Conservation (phyloP, 2,329 filamentous ascomycete species). For the Sclerotinia minor region DNA sequence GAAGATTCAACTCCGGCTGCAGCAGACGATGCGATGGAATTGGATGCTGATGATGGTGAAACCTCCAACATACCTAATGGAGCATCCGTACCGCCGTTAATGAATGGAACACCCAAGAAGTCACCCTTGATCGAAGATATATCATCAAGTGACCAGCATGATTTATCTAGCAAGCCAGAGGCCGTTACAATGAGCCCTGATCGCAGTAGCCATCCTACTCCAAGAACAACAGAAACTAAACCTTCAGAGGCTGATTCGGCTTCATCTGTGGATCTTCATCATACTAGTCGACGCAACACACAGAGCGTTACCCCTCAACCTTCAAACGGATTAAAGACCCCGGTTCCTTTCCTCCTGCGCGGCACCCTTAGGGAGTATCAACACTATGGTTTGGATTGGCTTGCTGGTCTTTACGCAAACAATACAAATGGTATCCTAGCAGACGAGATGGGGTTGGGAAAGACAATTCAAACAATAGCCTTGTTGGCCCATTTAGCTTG, state of each 20-base stretch:
- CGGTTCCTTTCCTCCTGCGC: conserved; percentile 78
- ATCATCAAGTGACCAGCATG: conserved; percentile 8
- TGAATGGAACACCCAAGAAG: conserved; percentile 7
- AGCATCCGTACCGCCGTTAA: conserved; percentile 22
- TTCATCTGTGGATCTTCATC: conserved; percentile 42
- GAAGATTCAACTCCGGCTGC: conserved; percentile 1
- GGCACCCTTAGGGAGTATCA: conserved; percentile 94
- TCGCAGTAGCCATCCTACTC: conserved; percentile 43
- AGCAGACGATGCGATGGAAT: conserved; percentile 11
- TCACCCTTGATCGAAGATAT: conserved; percentile 18
- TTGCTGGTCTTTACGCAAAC: conserved; percentile 87
- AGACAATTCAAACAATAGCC: conserved; percentile 97
- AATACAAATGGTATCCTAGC: conserved; percentile 94
- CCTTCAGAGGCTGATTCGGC: conserved; percentile 41
- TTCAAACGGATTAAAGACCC: conserved; percentile 55
- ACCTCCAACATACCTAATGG: conserved; percentile 39
- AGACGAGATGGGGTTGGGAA: conserved; percentile 97
- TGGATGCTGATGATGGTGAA: conserved; percentile 35
- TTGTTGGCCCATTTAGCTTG: conserved; percentile 90
- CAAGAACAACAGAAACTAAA: conserved; percentile 42
- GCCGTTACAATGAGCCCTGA: conserved; percentile 38
- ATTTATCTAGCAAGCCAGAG: conserved; percentile 23
- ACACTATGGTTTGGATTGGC: conserved; percentile 95
- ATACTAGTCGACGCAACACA: conserved; percentile 40
- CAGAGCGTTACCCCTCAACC: conserved; percentile 46